phyloP scores from a whole-genome alignment of 768 basidiomycete genomes.

The Rhizopogon rudus region DNA sequence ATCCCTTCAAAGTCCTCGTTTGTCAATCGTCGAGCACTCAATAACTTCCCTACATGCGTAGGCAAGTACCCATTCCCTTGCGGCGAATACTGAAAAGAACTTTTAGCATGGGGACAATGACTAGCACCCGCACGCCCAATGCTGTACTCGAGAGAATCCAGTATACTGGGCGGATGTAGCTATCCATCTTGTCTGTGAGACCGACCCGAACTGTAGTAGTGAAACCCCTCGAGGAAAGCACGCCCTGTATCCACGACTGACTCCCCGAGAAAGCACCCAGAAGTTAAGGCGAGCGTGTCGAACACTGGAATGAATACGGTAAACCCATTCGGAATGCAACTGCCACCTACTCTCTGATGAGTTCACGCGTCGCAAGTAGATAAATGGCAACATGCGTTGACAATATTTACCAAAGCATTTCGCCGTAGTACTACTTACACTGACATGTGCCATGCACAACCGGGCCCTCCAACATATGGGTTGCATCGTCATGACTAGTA shows the following conservation, averaged over 20 bases:
- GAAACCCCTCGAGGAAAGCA: conserved; percentile 12
- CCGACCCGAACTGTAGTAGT: background rate
- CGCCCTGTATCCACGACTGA: background rate
- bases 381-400: no score
- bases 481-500: no score
- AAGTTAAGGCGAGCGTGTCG: no score
- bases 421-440: no score
- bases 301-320: no score
- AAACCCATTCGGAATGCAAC: no score
- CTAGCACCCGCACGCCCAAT: conserved; percentile 8
- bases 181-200: background rate
- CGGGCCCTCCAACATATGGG: no score
- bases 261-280: no score
- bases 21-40: conserved; percentile 7
- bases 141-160: conserved; percentile 8
- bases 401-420: no score
- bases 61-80: conserved; percentile 10
- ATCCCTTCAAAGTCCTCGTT: conserved; percentile 1
- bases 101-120: conserved; percentile 27
- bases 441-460: no score
- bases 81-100: conserved; percentile 18
- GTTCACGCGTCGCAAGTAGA: no score
- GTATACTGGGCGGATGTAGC: conserved; percentile 8
- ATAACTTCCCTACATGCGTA: conserved; percentile 10
- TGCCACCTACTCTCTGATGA: no score